A percentile compares a stretch with the other conserved stretches of the same genome.
Conservation (phyloP, 768 basidiomycete species). For the Plicaturopsis crispa region DNA sequence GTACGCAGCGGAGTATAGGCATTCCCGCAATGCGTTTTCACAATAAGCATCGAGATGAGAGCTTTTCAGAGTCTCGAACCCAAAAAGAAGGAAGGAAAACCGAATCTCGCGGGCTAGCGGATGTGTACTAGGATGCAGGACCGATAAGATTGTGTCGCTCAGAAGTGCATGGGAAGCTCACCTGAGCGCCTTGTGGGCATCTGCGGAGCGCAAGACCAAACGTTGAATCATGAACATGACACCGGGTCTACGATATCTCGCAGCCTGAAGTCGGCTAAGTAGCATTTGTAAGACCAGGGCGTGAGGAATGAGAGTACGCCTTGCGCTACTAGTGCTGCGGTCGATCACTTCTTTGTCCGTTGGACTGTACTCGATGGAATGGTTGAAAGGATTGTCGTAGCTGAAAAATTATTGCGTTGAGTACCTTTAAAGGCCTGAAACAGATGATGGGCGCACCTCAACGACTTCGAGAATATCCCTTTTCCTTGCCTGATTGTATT, state of each 20-base stretch:
- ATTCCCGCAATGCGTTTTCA: conserved; percentile 68
- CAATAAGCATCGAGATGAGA: conserved; percentile 79
- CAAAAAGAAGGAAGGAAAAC: conserved; percentile 88
- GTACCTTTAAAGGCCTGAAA: not conserved
- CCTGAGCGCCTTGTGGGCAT: conserved; percentile 70
- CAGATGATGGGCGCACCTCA: conserved; percentile 57
- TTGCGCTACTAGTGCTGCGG: conserved; percentile 58
- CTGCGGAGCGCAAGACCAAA: conserved; percentile 74
- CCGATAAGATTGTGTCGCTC: not conserved
- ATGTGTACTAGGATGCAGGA: conserved; percentile 58
- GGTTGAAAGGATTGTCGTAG: conserved; percentile 81
- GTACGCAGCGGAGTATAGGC: conserved; percentile 73
- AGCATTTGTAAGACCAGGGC: conserved; percentile 79
- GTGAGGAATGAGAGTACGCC: conserved; percentile 77
- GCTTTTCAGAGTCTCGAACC: conserved; percentile 86
- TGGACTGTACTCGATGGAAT: conserved; percentile 82
- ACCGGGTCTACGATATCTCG: conserved; percentile 77
- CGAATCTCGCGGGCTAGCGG: conserved; percentile 85
- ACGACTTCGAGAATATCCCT: conserved; percentile 74
- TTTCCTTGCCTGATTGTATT: conserved; percentile 67
- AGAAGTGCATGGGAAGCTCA: conserved; percentile 19
- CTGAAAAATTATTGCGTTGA: conserved; percentile 32
- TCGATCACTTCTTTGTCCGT: conserved; percentile 84
- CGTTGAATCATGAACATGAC: conserved; percentile 83
- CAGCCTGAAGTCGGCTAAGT: conserved; percentile 88